Base-by-base conservation (phyloP, 257 asterid species). In the Salvia splendens region DNA sequence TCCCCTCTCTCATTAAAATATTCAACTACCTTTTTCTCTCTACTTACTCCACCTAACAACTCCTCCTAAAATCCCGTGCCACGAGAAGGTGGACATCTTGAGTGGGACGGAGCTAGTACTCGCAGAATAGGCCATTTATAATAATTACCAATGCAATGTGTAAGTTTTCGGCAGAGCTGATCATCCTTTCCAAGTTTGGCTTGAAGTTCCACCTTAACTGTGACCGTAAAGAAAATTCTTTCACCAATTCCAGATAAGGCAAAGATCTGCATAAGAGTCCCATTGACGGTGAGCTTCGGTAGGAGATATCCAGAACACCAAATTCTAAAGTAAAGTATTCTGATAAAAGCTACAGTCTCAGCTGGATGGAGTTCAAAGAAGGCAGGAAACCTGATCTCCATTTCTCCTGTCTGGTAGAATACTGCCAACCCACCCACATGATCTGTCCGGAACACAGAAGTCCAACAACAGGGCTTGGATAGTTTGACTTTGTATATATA, bases 151-250 rank as follows among this genome's bases (percentile, higher is more conserved):
- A 76, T 46, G 87, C 54, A 65, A 91, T 68, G 49, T 78, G 89
- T 61, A 85, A 94, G 80, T 81, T 84, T 68, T 76, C 74, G 3
- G 74, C 75, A 45, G 95, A 87, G 82, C 85, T 78, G 65, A 85
- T 79, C 74, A 79, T 75, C 83, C 80, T 84, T 75, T 84, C 90
- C 89, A 92, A 71, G 83, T 85, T 84, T 79, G 87, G 77, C 81
- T 82, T 85, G 80, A 87, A 69, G 70, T 84, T 89, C 98, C 96
- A 92, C 79, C 95, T 81, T 41, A 92, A 83, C 63, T 80, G 78
- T 49, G 95, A 76, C 68, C 71, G 71, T 58, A 89, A 77, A 61
- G 98, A 82, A 75, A 82, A 58, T 65, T 79, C 87, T 73, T 82
- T 86, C 79, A 87, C 89, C 80, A 89, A 70, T 73, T 84, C 86